Conservation (phyloP, 2,329 filamentous ascomycete species). For the Ophiostoma sp. region DNA sequence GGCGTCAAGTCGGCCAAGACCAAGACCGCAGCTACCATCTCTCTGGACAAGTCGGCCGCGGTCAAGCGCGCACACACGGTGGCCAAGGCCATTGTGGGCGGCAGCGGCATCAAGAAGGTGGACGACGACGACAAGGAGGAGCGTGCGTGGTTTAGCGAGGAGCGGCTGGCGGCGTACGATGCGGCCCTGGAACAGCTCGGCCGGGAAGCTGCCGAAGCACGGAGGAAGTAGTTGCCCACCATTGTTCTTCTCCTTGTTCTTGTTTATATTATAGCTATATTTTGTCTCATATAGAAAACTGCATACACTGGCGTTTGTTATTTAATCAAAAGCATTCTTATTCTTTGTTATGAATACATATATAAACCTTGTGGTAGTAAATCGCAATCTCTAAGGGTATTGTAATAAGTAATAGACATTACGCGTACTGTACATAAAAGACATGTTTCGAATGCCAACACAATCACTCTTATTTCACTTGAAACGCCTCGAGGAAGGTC, state of each 20-base stretch:
- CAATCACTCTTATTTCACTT: not conserved
- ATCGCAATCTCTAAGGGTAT: not conserved
- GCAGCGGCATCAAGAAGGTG: not conserved
- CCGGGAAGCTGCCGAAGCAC: slow-evolving; percentile 49
- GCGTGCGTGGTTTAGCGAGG: slow-evolving; percentile 39
- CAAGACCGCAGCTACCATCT: slow-evolving; percentile 28
- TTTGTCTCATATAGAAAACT: not conserved
- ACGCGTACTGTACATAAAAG: not conserved
- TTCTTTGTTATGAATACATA: not conserved
- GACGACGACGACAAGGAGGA: slow-evolving; percentile 30
- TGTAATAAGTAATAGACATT: not conserved
- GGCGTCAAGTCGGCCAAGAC: slow-evolving; percentile 31
- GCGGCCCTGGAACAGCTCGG: slow-evolving; percentile 57
- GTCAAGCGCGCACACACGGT: slow-evolving; percentile 43
- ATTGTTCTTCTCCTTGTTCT: not conserved
- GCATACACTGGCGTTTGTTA: not conserved
- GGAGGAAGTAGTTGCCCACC: slow-evolving; percentile 23
- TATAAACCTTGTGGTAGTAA: not conserved
- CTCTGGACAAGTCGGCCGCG: not conserved
- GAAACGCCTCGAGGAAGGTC: slow-evolving; percentile 22
- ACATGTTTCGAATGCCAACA: no score
- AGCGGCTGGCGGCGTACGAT: slow-evolving; percentile 46
- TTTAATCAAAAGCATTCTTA: not conserved
- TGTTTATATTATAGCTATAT: not conserved
- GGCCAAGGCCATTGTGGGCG: slow-evolving; percentile 42